These are phyloP conservation scores for Anaeramoeba flamelloides DNA, from an alignment of 78 protist species.

Conservation along the genomic window DNA sequence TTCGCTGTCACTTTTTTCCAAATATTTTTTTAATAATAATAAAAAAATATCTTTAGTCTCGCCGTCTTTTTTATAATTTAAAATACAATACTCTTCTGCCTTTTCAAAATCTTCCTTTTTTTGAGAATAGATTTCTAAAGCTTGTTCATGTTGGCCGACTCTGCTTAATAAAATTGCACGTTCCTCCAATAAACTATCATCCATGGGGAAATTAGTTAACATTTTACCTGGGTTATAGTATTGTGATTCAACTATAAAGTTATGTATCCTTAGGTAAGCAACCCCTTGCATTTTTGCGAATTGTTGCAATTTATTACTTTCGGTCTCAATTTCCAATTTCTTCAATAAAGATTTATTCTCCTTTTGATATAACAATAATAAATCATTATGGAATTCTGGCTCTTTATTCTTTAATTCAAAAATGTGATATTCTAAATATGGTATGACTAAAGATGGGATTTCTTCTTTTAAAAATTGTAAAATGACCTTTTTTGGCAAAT, in stretches of 20 bases:
- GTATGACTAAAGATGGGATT: neutral
- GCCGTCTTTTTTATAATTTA: neutral
- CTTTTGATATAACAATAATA: neutral
- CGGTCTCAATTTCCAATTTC: neutral
- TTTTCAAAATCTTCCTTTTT: neutral
- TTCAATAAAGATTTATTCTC: neutral
- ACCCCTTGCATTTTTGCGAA: neutral
- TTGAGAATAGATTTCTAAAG: neutral
- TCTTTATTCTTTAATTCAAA: neutral
- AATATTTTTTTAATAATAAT: neutral
- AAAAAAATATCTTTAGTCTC: neutral
- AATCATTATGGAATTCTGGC: neutral
- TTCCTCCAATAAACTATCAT: slow-evolving; percentile 1
- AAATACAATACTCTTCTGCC: neutral
- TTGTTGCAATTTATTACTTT: neutral
- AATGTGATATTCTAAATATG: neutral
- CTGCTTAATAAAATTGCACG: neutral
- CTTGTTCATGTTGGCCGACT: neutral
- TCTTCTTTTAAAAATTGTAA: neutral
- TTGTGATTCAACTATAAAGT: neutral
- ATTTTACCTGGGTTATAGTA: neutral
- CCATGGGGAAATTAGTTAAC: neutral
- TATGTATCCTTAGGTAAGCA: neutral
- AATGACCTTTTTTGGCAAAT: neutral
- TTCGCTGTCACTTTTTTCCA: neutral